Evolutionary conservation across 2,329 filamentous ascomycete species (phyloP), one percentile per base, ranked within the genome.

Genomic region (Claviceps sp.): DNA sequence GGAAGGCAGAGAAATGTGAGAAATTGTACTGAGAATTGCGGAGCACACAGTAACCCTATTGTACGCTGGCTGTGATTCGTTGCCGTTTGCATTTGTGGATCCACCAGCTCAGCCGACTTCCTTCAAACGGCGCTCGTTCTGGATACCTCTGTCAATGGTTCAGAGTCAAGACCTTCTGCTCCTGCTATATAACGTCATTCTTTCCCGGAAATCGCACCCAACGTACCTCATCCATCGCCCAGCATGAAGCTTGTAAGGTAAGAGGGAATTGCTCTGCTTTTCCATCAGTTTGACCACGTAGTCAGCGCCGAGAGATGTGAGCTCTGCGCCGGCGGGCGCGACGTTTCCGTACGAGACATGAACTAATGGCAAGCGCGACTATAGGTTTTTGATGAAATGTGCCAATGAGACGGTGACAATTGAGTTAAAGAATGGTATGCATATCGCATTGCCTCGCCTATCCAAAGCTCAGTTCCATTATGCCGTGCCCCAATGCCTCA

Each of bases 321-420:
- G 26, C 29, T 45, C 14, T 23, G 26, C 29, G 14, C 13, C 40
- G 39, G 4, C 20, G 3, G 11, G 38, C 13, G 17, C 13, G 17
- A 50, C 2, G 26, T 6, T 47, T 55, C 58, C 49, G 46, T 56
- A 45, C 55, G 56, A 55, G 52, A 56, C 51, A 26, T 17, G 39
- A 43, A 39, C 51, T 53, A 29, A 53, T 43, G 16, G 8, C 39
- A 34, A n/a, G 43, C 47, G 47, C 22, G 43, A 50, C 49, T 34
- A 34, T 69, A 97, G 93, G 69, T 98, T 98, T 71, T 77, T 98
- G 62, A 97, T 97, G 91, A 98, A 98, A 78, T 97, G 91, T 71
- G 83, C 87, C 71, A 97, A 96, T 71, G 93, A 98, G 76, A 95
- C 93, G 63, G 93, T 97, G 63, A 97, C 91, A 45, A 87, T 98